phyloP scores from a whole-genome alignment of 2,329 filamentous ascomycete genomes.

The Colletotrichum orchidophilum region DNA sequence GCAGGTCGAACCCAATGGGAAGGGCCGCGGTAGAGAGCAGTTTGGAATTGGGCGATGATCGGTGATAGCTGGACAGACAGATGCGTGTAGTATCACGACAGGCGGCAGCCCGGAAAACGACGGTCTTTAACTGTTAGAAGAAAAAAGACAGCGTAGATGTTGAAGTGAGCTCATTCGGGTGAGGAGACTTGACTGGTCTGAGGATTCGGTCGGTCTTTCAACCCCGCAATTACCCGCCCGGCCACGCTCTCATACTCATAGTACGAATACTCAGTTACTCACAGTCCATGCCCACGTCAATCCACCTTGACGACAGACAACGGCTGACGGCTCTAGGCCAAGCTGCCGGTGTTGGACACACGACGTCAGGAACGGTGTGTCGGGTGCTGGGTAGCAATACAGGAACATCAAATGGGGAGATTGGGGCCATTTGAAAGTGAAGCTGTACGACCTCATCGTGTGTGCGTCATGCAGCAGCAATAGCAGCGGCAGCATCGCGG shows the following conservation, averaged over 20 bases:
- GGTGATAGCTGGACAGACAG: background rate
- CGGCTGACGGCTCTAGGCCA: conserved; percentile 23
- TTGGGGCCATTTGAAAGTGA: conserved; percentile 12
- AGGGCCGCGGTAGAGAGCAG: conserved; percentile 8
- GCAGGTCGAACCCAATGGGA: conserved; percentile 16
- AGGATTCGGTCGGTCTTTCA: background rate
- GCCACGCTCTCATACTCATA: background rate
- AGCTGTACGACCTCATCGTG: conserved; percentile 33
- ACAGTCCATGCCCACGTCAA: background rate
- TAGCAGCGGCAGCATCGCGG: background rate
- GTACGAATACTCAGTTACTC: background rate
- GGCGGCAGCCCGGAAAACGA: background rate
- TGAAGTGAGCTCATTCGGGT: background rate
- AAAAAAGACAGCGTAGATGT: background rate
- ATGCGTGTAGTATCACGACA: background rate
- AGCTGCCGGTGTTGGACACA: conserved; percentile 12
- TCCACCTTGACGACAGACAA: conserved; percentile 10
- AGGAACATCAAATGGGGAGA: background rate
- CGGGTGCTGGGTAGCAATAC: conserved; percentile 23
- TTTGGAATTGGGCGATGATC: conserved; percentile 3
- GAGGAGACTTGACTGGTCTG: background rate
- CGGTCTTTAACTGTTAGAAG: no score
- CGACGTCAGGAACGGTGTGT: conserved; percentile 27
- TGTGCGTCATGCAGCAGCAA: conserved; percentile 20
- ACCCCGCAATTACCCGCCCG: conserved; percentile 1